Percentiles rank a stretch among this genome's conserved stretches.
phyloP scores from a whole-genome alignment of 345 rosid genomes.

The Geranium rotundifolium region DNA sequence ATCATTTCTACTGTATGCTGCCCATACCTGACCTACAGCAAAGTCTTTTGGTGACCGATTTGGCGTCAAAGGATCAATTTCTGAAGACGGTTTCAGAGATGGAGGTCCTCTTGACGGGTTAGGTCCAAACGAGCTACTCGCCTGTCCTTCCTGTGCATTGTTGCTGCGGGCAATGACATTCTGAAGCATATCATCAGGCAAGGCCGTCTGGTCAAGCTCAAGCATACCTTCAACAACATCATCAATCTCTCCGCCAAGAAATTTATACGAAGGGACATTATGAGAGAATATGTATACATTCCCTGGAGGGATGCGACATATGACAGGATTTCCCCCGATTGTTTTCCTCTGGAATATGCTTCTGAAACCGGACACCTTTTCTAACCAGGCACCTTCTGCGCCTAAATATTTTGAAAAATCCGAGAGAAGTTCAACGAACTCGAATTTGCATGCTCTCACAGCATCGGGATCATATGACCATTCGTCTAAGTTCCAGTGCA shows the following conservation, averaged over 20 bases:
- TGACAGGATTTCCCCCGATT: constrained; percentile 8
- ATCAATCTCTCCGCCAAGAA: not conserved
- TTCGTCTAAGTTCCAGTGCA: not conserved
- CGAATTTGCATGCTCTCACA: constrained; percentile 5
- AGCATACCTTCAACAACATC: not conserved
- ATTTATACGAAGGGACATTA: not conserved
- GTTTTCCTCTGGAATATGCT: constrained; percentile 9
- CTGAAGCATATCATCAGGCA: not conserved
- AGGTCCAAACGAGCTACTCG: not conserved
- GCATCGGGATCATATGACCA: not conserved
- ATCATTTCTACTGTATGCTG: not conserved
- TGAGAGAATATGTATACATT: not conserved
- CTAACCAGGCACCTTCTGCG: constrained; percentile 4
- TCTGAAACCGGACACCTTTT: constrained; percentile 10
- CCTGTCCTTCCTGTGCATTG: not conserved
- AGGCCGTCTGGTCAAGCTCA: not conserved
- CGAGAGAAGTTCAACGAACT: constrained; percentile 10
- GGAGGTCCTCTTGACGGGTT: not conserved
- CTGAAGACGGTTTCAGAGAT: not conserved
- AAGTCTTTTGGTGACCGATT: not conserved
- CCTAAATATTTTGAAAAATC: constrained; percentile 12
- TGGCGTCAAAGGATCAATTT: not conserved
- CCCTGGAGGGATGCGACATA: constrained; percentile 9
- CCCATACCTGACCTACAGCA: not conserved
- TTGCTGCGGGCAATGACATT: not conserved